These are phyloP conservation scores for Myriosclerotinia scirpicola DNA, from an alignment of 2,329 filamentous ascomycete species.

Conservation along the genomic window DNA sequence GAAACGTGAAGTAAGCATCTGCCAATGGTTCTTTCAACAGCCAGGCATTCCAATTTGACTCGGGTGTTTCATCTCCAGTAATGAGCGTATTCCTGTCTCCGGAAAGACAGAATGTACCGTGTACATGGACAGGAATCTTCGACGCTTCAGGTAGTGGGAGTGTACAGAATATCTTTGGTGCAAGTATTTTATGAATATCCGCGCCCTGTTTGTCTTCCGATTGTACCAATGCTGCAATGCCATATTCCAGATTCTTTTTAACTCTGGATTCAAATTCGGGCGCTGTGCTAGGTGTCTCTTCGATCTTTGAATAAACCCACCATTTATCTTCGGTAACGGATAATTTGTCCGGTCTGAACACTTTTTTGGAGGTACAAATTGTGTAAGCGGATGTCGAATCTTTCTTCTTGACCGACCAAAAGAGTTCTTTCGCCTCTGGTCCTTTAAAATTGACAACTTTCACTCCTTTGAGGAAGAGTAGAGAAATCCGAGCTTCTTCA, in stretches of 20 bases:
- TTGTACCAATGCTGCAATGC: slow-evolving; percentile 31
- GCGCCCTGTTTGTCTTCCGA: not conserved
- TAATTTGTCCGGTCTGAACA: not conserved
- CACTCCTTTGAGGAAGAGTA: slow-evolving; percentile 35
- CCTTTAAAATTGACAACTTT: slow-evolving; percentile 30
- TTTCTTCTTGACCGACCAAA: slow-evolving; percentile 29
- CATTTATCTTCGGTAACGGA: slow-evolving; percentile 29
- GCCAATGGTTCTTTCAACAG: slow-evolving; percentile 33
- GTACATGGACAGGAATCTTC: slow-evolving; percentile 37
- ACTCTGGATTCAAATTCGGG: slow-evolving; percentile 25
- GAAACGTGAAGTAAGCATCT: slow-evolving; percentile 34
- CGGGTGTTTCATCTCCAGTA: slow-evolving; percentile 27
- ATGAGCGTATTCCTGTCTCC: slow-evolving; percentile 37
- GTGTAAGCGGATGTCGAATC: slow-evolving; percentile 14
- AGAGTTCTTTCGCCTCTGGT: slow-evolving; percentile 21
- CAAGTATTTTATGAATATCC: not conserved
- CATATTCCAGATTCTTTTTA: slow-evolving; percentile 33
- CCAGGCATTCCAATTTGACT: slow-evolving; percentile 35
- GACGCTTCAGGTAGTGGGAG: slow-evolving; percentile 33
- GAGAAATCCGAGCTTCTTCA: slow-evolving; percentile 33
- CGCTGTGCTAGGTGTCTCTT: slow-evolving; percentile 24
- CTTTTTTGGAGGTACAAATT: slow-evolving; percentile 24
- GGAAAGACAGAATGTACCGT: slow-evolving; percentile 39
- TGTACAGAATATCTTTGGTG: slow-evolving; percentile 30
- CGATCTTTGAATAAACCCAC: slow-evolving; percentile 28